Evolutionary conservation across 2,329 filamentous ascomycete genomes (phyloP).

Genomic region (Rosellinia necatrix): DNA sequence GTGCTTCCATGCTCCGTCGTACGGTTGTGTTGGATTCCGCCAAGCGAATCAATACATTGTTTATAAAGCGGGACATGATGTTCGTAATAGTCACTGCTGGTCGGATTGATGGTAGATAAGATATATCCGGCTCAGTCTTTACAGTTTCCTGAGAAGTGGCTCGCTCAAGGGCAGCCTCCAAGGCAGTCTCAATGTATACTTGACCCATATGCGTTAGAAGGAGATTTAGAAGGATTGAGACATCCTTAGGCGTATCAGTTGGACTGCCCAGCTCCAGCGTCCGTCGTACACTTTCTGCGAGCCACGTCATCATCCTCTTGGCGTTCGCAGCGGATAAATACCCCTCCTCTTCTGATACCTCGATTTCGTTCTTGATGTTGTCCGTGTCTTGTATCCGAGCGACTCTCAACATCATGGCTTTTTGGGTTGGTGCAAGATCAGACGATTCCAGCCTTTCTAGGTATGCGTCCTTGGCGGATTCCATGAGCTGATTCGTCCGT

Average conservation of each 20-base stretch:
- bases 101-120: slow-evolving; percentile 78
- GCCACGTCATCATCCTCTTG: slow-evolving; percentile 98
- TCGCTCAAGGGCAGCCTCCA: slow-evolving; percentile 73
- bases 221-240: slow-evolving; percentile 80
- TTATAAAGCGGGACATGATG: slow-evolving; percentile 90
- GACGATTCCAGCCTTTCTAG: slow-evolving; percentile 86
- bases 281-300: slow-evolving; percentile 91
- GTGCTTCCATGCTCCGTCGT: slow-evolving; percentile 85
- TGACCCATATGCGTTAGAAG: slow-evolving; percentile 87
- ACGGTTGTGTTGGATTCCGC: slow-evolving; percentile 90
- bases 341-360: slow-evolving; percentile 89
- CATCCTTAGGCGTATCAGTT: slow-evolving; percentile 91
- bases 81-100: slow-evolving; percentile 87
- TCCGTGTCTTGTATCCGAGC: slow-evolving; percentile 80
- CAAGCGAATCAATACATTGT: slow-evolving; percentile 86
- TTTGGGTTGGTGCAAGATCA: slow-evolving; percentile 85
- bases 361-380: slow-evolving; percentile 81
- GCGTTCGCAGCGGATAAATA: slow-evolving; percentile 80
- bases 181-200: slow-evolving; percentile 71
- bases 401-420: slow-evolving; percentile 85
- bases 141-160: slow-evolving; percentile 76
- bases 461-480: slow-evolving; percentile 88
- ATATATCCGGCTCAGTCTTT: slow-evolving; percentile 85
- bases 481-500: slow-evolving; percentile 84
- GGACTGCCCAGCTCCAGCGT: slow-evolving; percentile 88